phyloP scores from a whole-genome alignment of 2,329 filamentous ascomycete species.

The Exophiala sideris region DNA sequence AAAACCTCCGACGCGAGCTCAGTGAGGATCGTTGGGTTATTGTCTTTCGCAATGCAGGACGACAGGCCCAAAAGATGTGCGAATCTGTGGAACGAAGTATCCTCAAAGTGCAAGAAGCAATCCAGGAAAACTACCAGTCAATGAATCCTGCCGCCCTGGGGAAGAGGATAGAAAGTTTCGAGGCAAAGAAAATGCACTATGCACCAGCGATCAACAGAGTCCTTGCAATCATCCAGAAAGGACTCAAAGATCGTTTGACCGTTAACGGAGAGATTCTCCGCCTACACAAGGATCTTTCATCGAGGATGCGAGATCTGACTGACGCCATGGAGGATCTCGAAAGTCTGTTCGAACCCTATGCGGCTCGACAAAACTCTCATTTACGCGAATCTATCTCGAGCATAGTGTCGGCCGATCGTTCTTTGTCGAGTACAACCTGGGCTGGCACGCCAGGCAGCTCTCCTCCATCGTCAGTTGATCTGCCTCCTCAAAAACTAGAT shows the following conservation, averaged over 20 bases:
- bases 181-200: conserved; percentile 92
- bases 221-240: conserved; percentile 87
- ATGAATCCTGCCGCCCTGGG: conserved; percentile 66
- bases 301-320: conserved; percentile 75
- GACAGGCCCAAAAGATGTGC: conserved; percentile 93
- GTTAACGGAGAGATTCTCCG: conserved; percentile 94
- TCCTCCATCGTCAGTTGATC: conserved; percentile 63
- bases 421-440: conserved; percentile 66
- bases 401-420: conserved; percentile 73
- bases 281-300: conserved; percentile 78
- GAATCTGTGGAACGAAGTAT: conserved; percentile 90
- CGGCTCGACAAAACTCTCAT: conserved; percentile 62
- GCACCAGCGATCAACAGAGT: conserved; percentile 89
- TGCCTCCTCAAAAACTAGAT: conserved; percentile 51
- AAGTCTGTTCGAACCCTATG: conserved; percentile 67
- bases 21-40: conserved; percentile 95
- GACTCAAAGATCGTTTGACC: conserved; percentile 90
- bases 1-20: conserved; percentile 81
- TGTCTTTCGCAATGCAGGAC: conserved; percentile 88
- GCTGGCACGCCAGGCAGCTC: conserved; percentile 70
- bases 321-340: conserved; percentile 76
- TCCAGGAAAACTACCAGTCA: conserved; percentile 71
- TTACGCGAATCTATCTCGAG: conserved; percentile 90
- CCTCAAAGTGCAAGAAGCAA: conserved; percentile 72
- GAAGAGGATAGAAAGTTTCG: conserved; percentile 89